A percentile compares a stretch with the other conserved stretches of the same genome.
Conservation (phyloP, 2,329 filamentous ascomycete species). For the Diaporthe australafricana region DNA sequence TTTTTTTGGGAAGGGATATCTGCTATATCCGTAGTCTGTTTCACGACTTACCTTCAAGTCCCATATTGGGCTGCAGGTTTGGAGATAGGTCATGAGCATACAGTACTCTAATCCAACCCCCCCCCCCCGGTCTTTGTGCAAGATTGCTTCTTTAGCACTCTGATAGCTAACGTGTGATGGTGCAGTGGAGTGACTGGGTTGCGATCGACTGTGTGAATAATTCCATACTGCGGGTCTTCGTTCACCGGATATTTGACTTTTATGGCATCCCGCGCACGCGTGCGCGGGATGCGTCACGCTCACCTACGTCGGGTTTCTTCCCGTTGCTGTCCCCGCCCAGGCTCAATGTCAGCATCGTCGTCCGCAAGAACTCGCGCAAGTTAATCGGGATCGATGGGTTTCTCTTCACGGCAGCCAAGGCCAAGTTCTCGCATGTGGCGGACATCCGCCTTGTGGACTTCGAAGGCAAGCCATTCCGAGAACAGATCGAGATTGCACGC, state of each 20-base stretch:
- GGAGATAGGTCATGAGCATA: no score
- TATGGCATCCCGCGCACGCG: slow-evolving; percentile 41
- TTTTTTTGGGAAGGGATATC: no score
- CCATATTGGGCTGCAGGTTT: no score
- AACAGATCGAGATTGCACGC: slow-evolving; percentile 50
- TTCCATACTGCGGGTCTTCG: slow-evolving; percentile 47
- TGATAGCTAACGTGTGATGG: no score
- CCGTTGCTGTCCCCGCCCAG: neutral
- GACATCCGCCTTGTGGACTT: slow-evolving; percentile 48
- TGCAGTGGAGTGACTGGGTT: slow-evolving; percentile 57
- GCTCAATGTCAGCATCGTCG: slow-evolving; percentile 47
- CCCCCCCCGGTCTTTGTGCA: no score
- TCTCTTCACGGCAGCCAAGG: neutral
- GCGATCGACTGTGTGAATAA: slow-evolving; percentile 47
- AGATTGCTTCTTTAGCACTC: no score
- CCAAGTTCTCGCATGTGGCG: neutral
- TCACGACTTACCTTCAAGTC: no score
- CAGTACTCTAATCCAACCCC: no score
- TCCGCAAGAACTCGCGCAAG: slow-evolving; percentile 47
- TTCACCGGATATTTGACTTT: slow-evolving; percentile 45
- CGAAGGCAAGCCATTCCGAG: slow-evolving; percentile 48
- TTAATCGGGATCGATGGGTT: slow-evolving; percentile 43
- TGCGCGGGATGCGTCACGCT: neutral
- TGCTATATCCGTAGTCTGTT: no score
- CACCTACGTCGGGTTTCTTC: neutral